These are phyloP conservation scores for Cladosporium sp. DNA, from an alignment of 2,329 filamentous ascomycete genomes.

Conservation along the genomic window DNA sequence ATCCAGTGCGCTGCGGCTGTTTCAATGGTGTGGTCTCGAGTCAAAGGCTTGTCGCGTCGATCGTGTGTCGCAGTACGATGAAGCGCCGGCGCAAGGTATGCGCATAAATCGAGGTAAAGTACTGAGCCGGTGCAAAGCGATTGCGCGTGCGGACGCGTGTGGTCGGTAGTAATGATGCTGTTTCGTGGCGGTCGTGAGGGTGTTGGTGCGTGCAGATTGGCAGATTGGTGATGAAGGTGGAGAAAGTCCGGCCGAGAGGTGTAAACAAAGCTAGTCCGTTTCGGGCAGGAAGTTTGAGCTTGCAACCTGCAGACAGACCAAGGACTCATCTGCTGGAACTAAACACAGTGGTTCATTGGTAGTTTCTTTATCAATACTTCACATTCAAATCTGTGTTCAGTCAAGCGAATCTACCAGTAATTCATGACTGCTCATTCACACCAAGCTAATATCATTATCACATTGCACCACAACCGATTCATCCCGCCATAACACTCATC, in stretches of 20 bases:
- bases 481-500: conserved; percentile 38
- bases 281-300: not conserved
- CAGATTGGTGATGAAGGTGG: conserved; percentile 17
- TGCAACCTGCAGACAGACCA: not conserved
- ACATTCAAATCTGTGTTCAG: too few species aligned
- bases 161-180: conserved; percentile 27
- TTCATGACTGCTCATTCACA: not conserved
- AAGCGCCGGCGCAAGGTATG: conserved; percentile 14
- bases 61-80: conserved; percentile 18
- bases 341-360: too few species aligned
- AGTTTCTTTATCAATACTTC: too few species aligned
- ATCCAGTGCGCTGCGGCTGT: conserved; percentile 18
- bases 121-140: conserved; percentile 14
- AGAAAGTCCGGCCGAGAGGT: conserved; percentile 16
- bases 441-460: not conserved
- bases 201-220: conserved; percentile 18
- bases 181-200: conserved; percentile 12
- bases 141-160: conserved; percentile 23
- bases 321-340: not conserved
- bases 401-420: not conserved
- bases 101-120: conserved; percentile 2
- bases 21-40: conserved; percentile 7
- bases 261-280: conserved; percentile 11
- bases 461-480: not conserved
- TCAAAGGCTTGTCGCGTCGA: conserved; percentile 22